These are phyloP conservation scores for Colletotrichum gloeosporioides DNA, from an alignment of 2,329 filamentous ascomycete species.

Conservation along the genomic window DNA sequence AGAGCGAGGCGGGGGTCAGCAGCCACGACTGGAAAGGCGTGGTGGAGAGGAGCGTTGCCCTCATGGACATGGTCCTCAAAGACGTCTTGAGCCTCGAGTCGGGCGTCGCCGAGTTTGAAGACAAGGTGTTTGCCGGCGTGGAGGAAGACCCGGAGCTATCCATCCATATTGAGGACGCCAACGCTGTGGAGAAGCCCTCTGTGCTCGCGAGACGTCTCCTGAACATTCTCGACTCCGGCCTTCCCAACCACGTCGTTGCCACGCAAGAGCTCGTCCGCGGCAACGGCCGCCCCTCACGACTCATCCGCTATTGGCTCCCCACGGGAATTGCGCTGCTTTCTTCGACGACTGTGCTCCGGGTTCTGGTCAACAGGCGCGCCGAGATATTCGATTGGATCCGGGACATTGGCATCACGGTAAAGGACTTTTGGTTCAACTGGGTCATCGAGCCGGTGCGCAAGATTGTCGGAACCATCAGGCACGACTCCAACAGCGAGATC, in stretches of 20 bases:
- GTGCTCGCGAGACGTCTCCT: conserved; percentile 72
- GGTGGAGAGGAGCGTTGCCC: conserved; percentile 78
- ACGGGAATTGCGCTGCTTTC: conserved; percentile 72
- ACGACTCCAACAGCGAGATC: conserved; percentile 91
- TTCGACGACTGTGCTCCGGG: conserved; percentile 82
- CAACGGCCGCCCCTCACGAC: conserved; percentile 76
- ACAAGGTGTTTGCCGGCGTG: conserved; percentile 67
- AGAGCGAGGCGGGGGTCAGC: conserved; percentile 55
- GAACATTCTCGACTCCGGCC: conserved; percentile 68
- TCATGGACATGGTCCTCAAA: conserved; percentile 85
- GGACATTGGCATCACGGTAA: conserved; percentile 77
- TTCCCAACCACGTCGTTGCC: conserved; percentile 69
- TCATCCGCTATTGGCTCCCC: conserved; percentile 91
- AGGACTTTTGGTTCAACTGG: conserved; percentile 98
- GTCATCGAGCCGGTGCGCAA: conserved; percentile 84
- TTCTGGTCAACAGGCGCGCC: conserved; percentile 75
- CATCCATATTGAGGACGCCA: conserved; percentile 52
- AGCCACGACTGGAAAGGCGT: conserved; percentile 70
- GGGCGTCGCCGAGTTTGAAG: conserved; percentile 68
- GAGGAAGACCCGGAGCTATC: conserved; percentile 66
- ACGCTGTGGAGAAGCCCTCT: conserved; percentile 53
- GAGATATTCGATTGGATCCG: conserved; percentile 82
- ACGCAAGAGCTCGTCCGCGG: conserved; percentile 61
- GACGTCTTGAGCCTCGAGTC: conserved; percentile 71
- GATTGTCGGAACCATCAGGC: conserved; percentile 88